phyloP scores from a whole-genome alignment of 768 basidiomycete genomes.

The Rhodocollybia butyracea region DNA sequence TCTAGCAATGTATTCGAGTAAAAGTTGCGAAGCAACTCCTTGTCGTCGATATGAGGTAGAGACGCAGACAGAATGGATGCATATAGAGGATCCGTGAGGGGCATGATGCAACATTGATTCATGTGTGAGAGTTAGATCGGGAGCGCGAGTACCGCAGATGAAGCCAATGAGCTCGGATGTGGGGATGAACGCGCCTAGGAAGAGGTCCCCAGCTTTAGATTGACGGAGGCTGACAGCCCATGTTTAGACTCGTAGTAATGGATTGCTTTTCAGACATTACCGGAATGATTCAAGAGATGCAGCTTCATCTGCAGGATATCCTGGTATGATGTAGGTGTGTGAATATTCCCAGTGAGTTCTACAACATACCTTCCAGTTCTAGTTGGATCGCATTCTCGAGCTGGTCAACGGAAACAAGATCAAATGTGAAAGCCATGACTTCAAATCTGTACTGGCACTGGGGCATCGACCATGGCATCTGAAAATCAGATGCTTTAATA shows the following conservation, averaged over 20 bases:
- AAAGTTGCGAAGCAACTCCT: slow-evolving; percentile 49
- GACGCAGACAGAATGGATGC: slow-evolving; percentile 72
- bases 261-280: too few relatives aligned
- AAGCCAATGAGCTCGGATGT: slow-evolving; percentile 53
- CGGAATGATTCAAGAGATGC: slow-evolving; percentile 51
- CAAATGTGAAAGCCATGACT: slow-evolving; percentile 36
- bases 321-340: slow-evolving; percentile 25
- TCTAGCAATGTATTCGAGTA: slow-evolving; percentile 56
- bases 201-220: slow-evolving; percentile 51
- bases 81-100: slow-evolving; percentile 47
- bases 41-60: slow-evolving; percentile 33
- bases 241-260: too few relatives aligned
- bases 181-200: slow-evolving; percentile 57
- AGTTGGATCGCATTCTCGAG: slow-evolving; percentile 41
- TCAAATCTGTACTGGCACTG: too few relatives aligned
- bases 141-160: slow-evolving; percentile 62
- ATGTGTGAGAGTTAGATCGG: slow-evolving; percentile 50
- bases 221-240: slow-evolving; percentile 60
- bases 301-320: slow-evolving; percentile 62
- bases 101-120: slow-evolving; percentile 68
- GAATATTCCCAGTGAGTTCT: not conserved
- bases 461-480: too few relatives aligned
- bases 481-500: too few relatives aligned
- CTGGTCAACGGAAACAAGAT: slow-evolving; percentile 40
- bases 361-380: slow-evolving; percentile 42